A percentile compares a stretch with the other conserved stretches of the same genome.
Evolutionary conservation across 495 filamentous ascomycete species (phyloP).

Genomic region (Beverwykella pulmonaria): DNA sequence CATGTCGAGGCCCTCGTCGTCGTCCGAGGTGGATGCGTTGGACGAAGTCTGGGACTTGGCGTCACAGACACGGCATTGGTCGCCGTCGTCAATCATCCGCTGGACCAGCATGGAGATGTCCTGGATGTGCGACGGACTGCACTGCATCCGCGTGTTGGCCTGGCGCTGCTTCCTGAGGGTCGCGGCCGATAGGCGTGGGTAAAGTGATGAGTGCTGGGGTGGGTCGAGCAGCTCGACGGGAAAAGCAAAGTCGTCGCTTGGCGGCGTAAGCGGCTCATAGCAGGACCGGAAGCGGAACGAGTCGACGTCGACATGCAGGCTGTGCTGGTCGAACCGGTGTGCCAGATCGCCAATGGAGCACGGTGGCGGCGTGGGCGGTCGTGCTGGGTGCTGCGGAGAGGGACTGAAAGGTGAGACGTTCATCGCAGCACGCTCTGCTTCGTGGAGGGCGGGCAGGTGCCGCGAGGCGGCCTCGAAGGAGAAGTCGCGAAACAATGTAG

Average conservation of each 20-base stretch:
- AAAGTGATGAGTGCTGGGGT: conserved; percentile 11
- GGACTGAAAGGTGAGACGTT: conserved; percentile 31
- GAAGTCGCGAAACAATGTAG: conserved; percentile 33
- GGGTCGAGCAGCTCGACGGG: background rate
- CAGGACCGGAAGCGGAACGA: conserved; percentile 1
- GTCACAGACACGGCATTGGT: conserved; percentile 38
- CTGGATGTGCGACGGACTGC: conserved; percentile 33
- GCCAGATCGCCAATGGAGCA: conserved; percentile 35
- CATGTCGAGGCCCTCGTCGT: conserved; percentile 31
- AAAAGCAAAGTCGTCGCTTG: conserved; percentile 24
- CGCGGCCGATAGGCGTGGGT: conserved; percentile 13
- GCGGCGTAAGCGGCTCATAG: conserved; percentile 27
- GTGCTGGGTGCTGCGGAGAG: background rate
- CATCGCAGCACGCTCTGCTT: conserved; percentile 30
- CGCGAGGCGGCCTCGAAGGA: conserved; percentile 35
- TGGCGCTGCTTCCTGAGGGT: conserved; percentile 36
- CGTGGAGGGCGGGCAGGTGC: conserved; percentile 9
- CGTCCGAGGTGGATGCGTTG: background rate
- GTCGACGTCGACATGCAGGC: conserved; percentile 23
- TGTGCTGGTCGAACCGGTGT: conserved; percentile 24
- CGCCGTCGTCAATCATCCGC: conserved; percentile 37
- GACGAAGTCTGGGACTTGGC: conserved; percentile 18
- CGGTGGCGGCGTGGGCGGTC: conserved; percentile 20
- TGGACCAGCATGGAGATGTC: conserved; percentile 39
- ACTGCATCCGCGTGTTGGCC: conserved; percentile 37